Conservation (phyloP, 2,329 filamentous ascomycete genomes). For the Fusarium liriodendri region DNA sequence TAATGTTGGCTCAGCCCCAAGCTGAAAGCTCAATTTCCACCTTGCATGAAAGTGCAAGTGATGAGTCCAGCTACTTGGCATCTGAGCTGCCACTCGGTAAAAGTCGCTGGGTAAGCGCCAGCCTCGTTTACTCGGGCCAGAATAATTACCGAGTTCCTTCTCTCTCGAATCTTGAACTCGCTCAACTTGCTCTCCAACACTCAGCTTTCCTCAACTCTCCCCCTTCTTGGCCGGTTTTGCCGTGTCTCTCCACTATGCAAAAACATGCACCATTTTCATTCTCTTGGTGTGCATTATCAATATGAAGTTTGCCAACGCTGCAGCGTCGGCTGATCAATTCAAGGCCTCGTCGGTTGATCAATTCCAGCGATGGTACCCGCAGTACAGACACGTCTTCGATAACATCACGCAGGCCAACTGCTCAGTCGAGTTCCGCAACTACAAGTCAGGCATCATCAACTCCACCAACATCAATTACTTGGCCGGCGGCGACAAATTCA, state of each 20-base stretch:
- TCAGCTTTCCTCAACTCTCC: not conserved
- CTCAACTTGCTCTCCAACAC: not conserved
- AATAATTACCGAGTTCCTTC: not conserved
- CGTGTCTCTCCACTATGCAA: not conserved
- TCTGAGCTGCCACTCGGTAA: not conserved
- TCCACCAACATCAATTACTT: constrained; percentile 1
- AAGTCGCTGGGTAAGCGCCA: not conserved
- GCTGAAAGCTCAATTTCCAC: not conserved
- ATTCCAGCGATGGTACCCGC: constrained; percentile 9
- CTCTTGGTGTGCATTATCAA: not conserved
- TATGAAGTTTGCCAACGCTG: not conserved
- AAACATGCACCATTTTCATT: not conserved
- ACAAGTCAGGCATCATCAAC: not conserved
- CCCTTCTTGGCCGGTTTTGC: not conserved
- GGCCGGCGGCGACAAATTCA: constrained; percentile 2
- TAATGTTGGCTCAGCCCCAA: not conserved
- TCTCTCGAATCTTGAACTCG: not conserved
- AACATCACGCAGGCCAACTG: constrained; percentile 4
- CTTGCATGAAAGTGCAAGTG: not conserved
- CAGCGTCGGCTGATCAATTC: not conserved
- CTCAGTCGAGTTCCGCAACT: not conserved
- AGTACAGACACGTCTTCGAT: constrained; percentile 8
- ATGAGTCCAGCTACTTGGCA: not conserved
- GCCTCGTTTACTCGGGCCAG: not conserved
- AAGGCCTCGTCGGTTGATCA: not conserved